phyloP scores from a whole-genome alignment of 352 stramenopile genomes.

The Plasmopara halstedii region DNA sequence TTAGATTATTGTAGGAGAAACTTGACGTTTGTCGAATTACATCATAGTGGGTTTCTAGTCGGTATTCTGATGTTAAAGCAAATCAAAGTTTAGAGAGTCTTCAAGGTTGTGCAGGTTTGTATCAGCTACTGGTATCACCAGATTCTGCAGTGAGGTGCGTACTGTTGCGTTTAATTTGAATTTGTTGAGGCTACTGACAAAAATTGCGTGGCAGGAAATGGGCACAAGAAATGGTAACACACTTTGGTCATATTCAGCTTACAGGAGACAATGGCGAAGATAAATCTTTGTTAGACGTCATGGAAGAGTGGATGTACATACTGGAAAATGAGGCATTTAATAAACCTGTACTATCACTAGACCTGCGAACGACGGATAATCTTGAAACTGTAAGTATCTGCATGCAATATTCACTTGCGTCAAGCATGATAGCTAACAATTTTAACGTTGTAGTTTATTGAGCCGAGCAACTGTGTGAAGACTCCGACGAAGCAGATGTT shows the following conservation, averaged over 20 bases:
- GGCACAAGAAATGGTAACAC: slow-evolving; percentile 44
- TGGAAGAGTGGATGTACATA: slow-evolving; percentile 86
- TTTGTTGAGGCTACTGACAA: neutral
- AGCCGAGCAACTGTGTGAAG: slow-evolving; percentile 65
- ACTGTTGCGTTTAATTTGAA: neutral
- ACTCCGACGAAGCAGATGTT: slow-evolving; percentile 68
- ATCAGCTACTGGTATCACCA: slow-evolving; percentile 68
- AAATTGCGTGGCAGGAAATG: slow-evolving; percentile 37
- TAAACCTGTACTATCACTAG: slow-evolving; percentile 48
- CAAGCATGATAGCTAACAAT: neutral
- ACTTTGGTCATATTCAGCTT: slow-evolving; percentile 55
- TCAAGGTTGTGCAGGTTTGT: slow-evolving; percentile 56
- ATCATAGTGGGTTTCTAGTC: slow-evolving; percentile 35
- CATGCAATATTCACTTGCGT: neutral
- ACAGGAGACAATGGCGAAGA: slow-evolving; percentile 35
- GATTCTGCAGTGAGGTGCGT: slow-evolving; percentile 67
- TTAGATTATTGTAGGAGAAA: too few relatives aligned
- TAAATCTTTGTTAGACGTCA: slow-evolving; percentile 48
- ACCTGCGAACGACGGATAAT: slow-evolving; percentile 64
- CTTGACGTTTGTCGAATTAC: neutral
- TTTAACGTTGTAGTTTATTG: slow-evolving; percentile 50
- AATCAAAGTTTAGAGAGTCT: slow-evolving; percentile 40
- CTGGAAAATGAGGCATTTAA: slow-evolving; percentile 78
- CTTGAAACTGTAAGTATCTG: slow-evolving; percentile 42
- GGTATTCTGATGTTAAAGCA: slow-evolving; percentile 25